Percentiles rank a stretch among this genome's conserved stretches.
Evolutionary conservation across 129 eudicot species (phyloP).

Genomic region (Lactuca saligna): DNA sequence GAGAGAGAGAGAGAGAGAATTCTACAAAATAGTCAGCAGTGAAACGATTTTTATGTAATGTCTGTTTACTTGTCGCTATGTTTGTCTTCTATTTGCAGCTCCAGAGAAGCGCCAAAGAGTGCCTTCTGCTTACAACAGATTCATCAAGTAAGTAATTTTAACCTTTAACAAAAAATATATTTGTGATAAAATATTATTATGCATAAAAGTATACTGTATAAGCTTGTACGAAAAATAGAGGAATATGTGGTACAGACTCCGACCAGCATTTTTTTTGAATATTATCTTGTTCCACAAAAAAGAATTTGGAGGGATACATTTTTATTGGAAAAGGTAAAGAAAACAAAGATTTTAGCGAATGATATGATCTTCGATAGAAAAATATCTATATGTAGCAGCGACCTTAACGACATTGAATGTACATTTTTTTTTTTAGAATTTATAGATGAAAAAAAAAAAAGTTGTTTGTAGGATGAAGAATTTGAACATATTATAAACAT

Average conservation of each 20-base stretch:
- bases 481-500: slow-evolving; percentile 1
- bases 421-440: neutral
- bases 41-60: slow-evolving; percentile 42
- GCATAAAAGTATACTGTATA: slow-evolving; percentile 14
- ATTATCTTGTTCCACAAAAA: slow-evolving; percentile 2
- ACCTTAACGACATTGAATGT: neutral
- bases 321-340: neutral
- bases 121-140: slow-evolving; percentile 99
- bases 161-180: slow-evolving; percentile 9
- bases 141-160: slow-evolving; percentile 78
- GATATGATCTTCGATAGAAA: neutral
- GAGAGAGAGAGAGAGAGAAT: slow-evolving; percentile 18
- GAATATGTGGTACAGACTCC: slow-evolving; percentile 6
- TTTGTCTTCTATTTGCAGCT: slow-evolving; percentile 59
- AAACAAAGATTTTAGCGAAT: neutral
- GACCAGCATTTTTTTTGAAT: slow-evolving; percentile 4
- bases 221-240: slow-evolving; percentile 9
- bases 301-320: neutral
- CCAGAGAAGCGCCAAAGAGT: slow-evolving; percentile 99
- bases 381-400: neutral
- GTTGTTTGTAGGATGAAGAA: neutral
- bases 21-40: slow-evolving; percentile 53
- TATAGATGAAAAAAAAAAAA: neutral
- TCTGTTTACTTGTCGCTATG: slow-evolving; percentile 46
- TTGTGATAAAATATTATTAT: slow-evolving; percentile 3